Percentiles rank a stretch among this genome's conserved stretches.
Conservation (phyloP, 2,329 filamentous ascomycete genomes). For the Ophiostoma fasciatum region DNA sequence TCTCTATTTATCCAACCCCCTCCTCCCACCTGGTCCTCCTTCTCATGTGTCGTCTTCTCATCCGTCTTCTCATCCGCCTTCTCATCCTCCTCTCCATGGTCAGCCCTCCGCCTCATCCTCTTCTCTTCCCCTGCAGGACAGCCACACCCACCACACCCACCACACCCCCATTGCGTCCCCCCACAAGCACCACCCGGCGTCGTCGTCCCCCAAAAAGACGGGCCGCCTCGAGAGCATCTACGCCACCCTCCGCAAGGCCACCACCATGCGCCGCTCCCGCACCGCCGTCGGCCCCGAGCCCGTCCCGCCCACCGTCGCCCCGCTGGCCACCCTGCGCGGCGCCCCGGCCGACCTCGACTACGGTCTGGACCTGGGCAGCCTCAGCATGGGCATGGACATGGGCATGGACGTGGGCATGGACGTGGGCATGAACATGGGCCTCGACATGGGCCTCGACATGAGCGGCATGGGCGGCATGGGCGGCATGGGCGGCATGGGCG, state of each 20-base stretch:
- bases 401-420: background rate
- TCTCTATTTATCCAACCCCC: too few relatives aligned
- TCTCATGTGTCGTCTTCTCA: too few relatives aligned
- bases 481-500: background rate
- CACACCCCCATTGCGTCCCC: too few relatives aligned
- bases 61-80: too few relatives aligned
- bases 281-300: slow-evolving; percentile 4
- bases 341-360: background rate
- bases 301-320: slow-evolving; percentile 8
- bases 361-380: background rate
- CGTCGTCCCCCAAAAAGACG: slow-evolving; percentile 13
- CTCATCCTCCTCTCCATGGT: too few relatives aligned
- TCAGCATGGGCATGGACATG: background rate
- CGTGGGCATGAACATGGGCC: background rate
- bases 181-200: slow-evolving; percentile 1
- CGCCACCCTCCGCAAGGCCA: slow-evolving; percentile 18
- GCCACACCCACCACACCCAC: too few relatives aligned
- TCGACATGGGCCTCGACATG: background rate
- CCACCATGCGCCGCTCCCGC: slow-evolving; percentile 12
- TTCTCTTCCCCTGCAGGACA: too few relatives aligned
- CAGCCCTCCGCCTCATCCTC: too few relatives aligned
- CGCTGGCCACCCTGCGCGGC: slow-evolving; percentile 10
- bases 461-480: background rate
- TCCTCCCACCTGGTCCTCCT: too few relatives aligned
- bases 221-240: slow-evolving; percentile 18